Evolutionary conservation across 768 basidiomycete species (phyloP), one percentile per base, ranked within the genome.

Genomic region (Mycena olivaceomarginata): DNA sequence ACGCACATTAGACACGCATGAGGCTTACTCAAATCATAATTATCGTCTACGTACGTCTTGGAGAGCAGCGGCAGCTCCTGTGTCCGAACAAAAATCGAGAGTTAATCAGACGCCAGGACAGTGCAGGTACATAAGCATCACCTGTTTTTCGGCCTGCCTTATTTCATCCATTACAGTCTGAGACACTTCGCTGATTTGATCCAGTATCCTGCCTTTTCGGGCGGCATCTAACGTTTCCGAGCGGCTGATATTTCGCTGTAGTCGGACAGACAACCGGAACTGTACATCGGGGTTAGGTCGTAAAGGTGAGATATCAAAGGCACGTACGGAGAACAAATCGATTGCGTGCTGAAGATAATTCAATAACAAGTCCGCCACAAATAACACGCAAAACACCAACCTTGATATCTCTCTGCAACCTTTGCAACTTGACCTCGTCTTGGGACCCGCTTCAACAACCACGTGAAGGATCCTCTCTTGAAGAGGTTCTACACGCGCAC

Each of bases 261-360:
- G 57, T 57, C 71, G 74, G 25, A 72, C 63, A 4, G 76, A 60
- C 60, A 74, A 78, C 15, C 71, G 70, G 37, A 78, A 25, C 76
- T 77, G 64, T 22, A 45, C 56, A 68, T 75, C 40, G 41, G 20
- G 31, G 11, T 60, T 43, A 41, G 31, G 22, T 39, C 6, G 46
- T 46, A 1, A 12, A 22, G 11, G 22, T n/a, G 11, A 31, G 60
- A n/a, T 2, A n/a, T 10, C 20, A 51, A 5, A 31, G 2, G 18
- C 39, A 77, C 79, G 64, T 22, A 80, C 79, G 6, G 79, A 75
- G 40, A 80, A 80, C 45, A 80, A 59, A 68, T 80, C 79, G 63
- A 78, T 73, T 39, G 77, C 67, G 74, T 80, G 79, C 77, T 80
- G 31, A 2, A 45, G 22, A 40, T 39, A 25, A 1, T 31, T 56